Base-by-base conservation (phyloP, 1,139 yeast species). In the Suhomyces yuchorum region DNA sequence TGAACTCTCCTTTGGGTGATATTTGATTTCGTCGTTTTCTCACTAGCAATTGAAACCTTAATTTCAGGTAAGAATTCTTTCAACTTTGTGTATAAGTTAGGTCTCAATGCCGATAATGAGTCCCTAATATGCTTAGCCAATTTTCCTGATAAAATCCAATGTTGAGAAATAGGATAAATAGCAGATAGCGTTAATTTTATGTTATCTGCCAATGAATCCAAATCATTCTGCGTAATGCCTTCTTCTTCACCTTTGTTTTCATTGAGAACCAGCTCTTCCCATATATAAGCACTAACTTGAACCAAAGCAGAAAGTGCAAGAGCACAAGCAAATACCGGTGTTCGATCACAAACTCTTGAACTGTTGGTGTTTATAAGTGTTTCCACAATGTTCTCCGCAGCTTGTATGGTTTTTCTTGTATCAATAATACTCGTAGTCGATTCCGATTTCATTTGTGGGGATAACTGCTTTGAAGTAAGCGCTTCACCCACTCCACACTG, bases 291-390 rank as follows among this genome's bases (percentile, higher is more conserved):
- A 47, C 80, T 75, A 9, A 77, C 57, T 58, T 77, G 81, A 17
- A 77, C 80, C 40, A 78, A 58, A 3, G 78, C 71, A 0, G 80
- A 72, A 56, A 77, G 73, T 1, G 82, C 82, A 45, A 78, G 62
- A 0, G 81, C 75, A 54, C 82, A 78, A 0, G 81, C 81, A 57
- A 70, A 69, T 44, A 78, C 62, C 2, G 81, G 81, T 0, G 81
- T 76, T 55, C 82, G 62, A 33, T 69, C 66, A 17, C 67, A 50
- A 0, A 77, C 69, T 39, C 67, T 62, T 0, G 73, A 60, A 0
- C 81, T 72, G 49, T 71, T 71, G 3, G 81, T 75, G 51, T 76
- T 80, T 9, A 78, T 66, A 11, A 77, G 59, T 2, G 75, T 63
- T 47, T 67, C 72, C 3, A 76, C 72, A n/a, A 77, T 72, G 18